Evolutionary conservation across 192 early-diverging fungal species (phyloP).

Genomic region (Thoreauomyces humboldtii): DNA sequence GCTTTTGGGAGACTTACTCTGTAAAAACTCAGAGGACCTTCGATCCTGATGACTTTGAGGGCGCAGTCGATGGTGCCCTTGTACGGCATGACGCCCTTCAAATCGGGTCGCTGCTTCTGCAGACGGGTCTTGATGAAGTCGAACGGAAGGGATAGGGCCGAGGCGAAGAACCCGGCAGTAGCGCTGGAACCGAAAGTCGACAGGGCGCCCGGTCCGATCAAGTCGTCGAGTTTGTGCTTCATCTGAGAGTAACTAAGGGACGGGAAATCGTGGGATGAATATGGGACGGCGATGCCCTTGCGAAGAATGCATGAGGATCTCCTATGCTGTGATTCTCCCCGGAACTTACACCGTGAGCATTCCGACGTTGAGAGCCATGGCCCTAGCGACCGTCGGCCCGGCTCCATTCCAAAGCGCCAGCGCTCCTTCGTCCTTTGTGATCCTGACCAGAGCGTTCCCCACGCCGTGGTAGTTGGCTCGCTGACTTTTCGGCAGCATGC

Average conservation of each 20-base stretch:
- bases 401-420: constrained; percentile 46
- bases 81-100: constrained; percentile 40
- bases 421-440: constrained; percentile 43
- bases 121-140: constrained; percentile 58
- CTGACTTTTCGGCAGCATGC: constrained; percentile 37
- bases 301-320: too few species aligned
- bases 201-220: constrained; percentile 31
- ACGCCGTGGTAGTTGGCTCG: constrained; percentile 48
- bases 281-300: too few species aligned
- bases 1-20: constrained; percentile 17
- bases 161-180: constrained; percentile 58
- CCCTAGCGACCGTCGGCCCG: constrained; percentile 47
- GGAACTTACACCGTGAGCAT: constrained; percentile 46
- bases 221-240: constrained; percentile 38
- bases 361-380: constrained; percentile 53
- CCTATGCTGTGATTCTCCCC: too few species aligned
- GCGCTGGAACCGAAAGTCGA: constrained; percentile 45
- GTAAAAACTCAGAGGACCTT: constrained; percentile 52
- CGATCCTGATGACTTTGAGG: constrained; percentile 40
- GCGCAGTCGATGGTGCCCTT: constrained; percentile 51
- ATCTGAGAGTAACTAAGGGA: constrained; percentile 43
- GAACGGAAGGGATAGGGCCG: constrained; percentile 52
- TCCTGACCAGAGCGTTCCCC: constrained; percentile 38
- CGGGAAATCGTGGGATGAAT: too few species aligned
- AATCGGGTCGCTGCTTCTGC: constrained; percentile 51